Evolutionary conservation across 129 eudicot genomes (phyloP).

Genomic region (Helichrysum umbraculigerum): DNA sequence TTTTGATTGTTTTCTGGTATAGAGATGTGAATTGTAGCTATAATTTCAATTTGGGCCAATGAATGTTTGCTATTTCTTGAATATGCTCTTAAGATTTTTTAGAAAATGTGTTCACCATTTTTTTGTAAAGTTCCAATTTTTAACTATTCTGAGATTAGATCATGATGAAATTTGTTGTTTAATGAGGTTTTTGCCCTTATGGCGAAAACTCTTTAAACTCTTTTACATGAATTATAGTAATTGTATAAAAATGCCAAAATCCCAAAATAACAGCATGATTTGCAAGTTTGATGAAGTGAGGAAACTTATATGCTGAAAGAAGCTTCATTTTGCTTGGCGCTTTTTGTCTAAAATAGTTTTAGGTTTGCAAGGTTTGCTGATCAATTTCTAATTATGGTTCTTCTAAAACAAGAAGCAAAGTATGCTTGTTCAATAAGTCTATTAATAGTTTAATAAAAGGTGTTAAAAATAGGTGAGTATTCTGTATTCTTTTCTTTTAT

Average conservation of each 20-base stretch:
- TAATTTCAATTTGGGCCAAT: constrained; percentile 21
- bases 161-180: constrained; percentile 6
- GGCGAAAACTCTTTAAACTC: neutral
- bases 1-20: neutral
- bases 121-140: constrained; percentile 20
- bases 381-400: constrained; percentile 3
- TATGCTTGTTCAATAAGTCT: constrained; percentile 8
- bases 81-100: neutral
- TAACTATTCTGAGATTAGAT: constrained; percentile 10
- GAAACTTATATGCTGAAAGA: constrained; percentile 9
- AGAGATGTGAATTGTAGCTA: constrained; percentile 1
- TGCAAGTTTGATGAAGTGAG: constrained; percentile 1
- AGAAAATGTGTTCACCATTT: constrained; percentile 1
- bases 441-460: constrained; percentile 1
- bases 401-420: constrained; percentile 1
- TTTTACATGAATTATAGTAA: neutral
- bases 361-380: constrained; percentile 11
- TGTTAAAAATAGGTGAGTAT: neutral
- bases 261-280: neutral
- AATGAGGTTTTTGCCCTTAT: constrained; percentile 12
- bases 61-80: constrained; percentile 24
- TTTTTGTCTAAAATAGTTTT: constrained; percentile 1
- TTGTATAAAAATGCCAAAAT: constrained; percentile 18
- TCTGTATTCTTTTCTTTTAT: neutral
- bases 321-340: constrained; percentile 9